These are phyloP conservation scores for Marchantia paleacea DNA, from an alignment of 225 moss, liverwort and hornwort species.

Conservation along the genomic window DNA sequence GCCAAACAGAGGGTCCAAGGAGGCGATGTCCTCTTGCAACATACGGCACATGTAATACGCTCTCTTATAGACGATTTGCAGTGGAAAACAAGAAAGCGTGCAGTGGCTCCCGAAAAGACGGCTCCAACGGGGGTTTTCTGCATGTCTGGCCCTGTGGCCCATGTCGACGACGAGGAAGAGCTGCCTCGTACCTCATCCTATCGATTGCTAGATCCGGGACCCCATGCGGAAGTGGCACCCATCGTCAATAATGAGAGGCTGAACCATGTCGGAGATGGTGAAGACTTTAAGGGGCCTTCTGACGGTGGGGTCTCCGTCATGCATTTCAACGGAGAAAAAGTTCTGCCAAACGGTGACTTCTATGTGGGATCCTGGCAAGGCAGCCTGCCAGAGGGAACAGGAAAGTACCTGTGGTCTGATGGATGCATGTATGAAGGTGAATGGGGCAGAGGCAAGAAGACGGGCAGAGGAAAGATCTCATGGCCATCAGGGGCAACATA, in stretches of 20 bases:
- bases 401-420: conserved; percentile 98
- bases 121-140: conserved; percentile 80
- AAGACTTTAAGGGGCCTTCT: conserved; percentile 28
- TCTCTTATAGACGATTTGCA: conserved; percentile 73
- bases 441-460: conserved; percentile 96
- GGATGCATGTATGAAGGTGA: conserved; percentile 99
- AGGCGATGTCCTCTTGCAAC: conserved; percentile 40
- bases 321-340: conserved; percentile 78
- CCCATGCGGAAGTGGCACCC: conserved; percentile 21
- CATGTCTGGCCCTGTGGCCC: conserved; percentile 94
- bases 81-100: conserved; percentile 91
- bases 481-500: conserved; percentile 99
- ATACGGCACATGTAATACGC: conserved; percentile 71
- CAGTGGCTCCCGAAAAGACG: conserved; percentile 88
- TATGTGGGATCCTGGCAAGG: conserved; percentile 99
- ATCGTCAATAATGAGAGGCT: conserved; percentile 4
- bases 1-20: conserved; percentile 30
- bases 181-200: conserved; percentile 33
- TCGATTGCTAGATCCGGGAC: conserved; percentile 27
- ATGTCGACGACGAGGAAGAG: conserved; percentile 89
- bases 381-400: conserved; percentile 87
- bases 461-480: conserved; percentile 96
- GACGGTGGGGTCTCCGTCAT: conserved; percentile 28
- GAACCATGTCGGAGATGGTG: conserved; percentile 18
- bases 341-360: conserved; percentile 94